Percentiles rank a stretch among this genome's conserved stretches.
These are phyloP conservation scores for Bretziella fagacearum DNA, from an alignment of 2,329 filamentous ascomycete genomes.

Conservation along the genomic window DNA sequence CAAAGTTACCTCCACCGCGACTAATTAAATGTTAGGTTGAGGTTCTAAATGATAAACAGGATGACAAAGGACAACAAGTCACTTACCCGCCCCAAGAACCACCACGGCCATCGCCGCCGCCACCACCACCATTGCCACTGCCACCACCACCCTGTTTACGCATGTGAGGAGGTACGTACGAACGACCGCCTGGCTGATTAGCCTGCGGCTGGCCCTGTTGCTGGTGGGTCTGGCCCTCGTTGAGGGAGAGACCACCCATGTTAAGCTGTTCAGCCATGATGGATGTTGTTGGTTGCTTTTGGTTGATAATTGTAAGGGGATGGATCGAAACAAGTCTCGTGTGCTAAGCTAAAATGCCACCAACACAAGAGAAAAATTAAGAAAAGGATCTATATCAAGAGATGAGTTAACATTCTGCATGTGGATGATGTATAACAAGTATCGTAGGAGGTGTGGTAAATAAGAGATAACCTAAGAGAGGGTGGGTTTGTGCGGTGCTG, in stretches of 20 bases:
- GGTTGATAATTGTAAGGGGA: slow-evolving; percentile 15
- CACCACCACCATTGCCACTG: slow-evolving; percentile 17
- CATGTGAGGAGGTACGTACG: slow-evolving; percentile 78
- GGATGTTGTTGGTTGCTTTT: slow-evolving; percentile 18
- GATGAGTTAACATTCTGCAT: too few relatives aligned
- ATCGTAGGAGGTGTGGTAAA: too few relatives aligned
- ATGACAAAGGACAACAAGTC: background rate
- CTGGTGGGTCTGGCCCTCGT: slow-evolving; percentile 18
- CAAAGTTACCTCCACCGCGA: slow-evolving; percentile 16
- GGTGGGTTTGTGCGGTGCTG: background rate
- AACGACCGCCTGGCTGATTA: slow-evolving; percentile 37
- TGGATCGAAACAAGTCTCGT: slow-evolving; percentile 10
- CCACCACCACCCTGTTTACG: slow-evolving; percentile 33
- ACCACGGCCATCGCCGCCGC: slow-evolving; percentile 19
- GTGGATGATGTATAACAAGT: too few relatives aligned
- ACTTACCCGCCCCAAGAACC: slow-evolving; percentile 43
- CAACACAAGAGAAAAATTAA: background rate
- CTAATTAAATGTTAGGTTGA: background rate
- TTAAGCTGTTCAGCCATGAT: slow-evolving; percentile 73
- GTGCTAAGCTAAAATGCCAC: slow-evolving; percentile 3
- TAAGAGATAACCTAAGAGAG: too few relatives aligned
- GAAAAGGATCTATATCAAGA: background rate
- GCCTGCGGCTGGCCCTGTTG: slow-evolving; percentile 19
- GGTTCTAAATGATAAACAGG: background rate
- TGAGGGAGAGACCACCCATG: slow-evolving; percentile 50